Base-by-base conservation (phyloP, 306 rosid species). In the Fragaria nilgerrensis region DNA sequence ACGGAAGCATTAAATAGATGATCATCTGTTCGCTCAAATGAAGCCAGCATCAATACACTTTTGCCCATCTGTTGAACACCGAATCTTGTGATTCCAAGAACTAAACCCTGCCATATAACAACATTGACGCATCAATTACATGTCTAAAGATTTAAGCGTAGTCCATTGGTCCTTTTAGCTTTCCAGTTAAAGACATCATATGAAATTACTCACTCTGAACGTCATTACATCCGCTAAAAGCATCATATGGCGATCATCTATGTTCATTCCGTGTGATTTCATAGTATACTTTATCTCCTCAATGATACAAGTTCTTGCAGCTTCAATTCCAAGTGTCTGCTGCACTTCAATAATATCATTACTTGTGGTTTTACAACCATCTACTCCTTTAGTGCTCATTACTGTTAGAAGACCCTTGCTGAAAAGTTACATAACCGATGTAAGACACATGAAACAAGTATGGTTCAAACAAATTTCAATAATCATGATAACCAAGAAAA, bases 181-280 rank as follows among this genome's bases (percentile, higher is more conserved):
- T 72, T 49, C 75, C 37, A 29, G 22, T 17, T 25, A 32, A 67
- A 67, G n/a, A 20, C 55, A 47, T 55, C 22, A 14, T 19, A 19
- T 16, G 47, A 75, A 61, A 61, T 9, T 14, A 81, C 96, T 90
- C 70, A 90, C 98, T 87, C 89, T 82, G 77, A 75, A 80, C 13
- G 98, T 94, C 98, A 94, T 94, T 78, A 94, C 82, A 85, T 94
- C 98, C 34, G 97, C 97, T 66, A 94, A 87, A 84, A 94, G 97
- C 94, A 89, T 92, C 93, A 94, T 92, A 83, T 94, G 98, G 53
- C 98, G 96, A 72, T 78, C 79, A 71, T 94, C 98, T 79, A 94
- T 92, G 86, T 87, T 89, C 97, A 94, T 90, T 73, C 91, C 92
- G 41, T 93, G 95, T 34, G 85, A 83, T 82, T 81, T 86, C 97